These are phyloP conservation scores for Kazachstania psychrophila DNA, from an alignment of 805 yeast genomes.

Conservation along the genomic window DNA sequence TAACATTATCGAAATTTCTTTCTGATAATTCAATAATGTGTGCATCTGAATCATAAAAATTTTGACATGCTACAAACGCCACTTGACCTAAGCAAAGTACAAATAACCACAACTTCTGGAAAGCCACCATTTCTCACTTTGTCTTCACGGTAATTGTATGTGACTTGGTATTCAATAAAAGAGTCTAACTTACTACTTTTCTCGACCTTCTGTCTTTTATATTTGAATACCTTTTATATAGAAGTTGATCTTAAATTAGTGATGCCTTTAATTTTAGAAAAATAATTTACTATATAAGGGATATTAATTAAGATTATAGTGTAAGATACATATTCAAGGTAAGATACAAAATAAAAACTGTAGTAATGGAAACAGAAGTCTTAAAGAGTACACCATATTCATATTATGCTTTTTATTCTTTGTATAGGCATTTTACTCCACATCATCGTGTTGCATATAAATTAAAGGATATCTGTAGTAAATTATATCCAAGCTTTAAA, in stretches of 20 bases:
- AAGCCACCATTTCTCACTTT: not conserved
- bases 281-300: no score
- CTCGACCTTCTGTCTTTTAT: no score
- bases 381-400: slow-evolving; percentile 22
- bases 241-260: no score
- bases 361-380: not conserved
- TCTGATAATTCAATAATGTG: slow-evolving; percentile 49
- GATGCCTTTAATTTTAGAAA: no score
- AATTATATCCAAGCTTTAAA: slow-evolving; percentile 11
- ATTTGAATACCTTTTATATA: no score
- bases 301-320: no score
- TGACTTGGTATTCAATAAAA: not conserved
- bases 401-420: slow-evolving; percentile 27
- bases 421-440: slow-evolving; percentile 15
- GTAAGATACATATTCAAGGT: no score
- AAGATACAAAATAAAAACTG: no score
- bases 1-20: slow-evolving; percentile 53
- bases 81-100: not conserved
- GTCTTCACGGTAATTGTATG: no score
- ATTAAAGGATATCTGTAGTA: slow-evolving; percentile 10
- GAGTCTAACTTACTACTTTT: no score
- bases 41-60: slow-evolving; percentile 25
- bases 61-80: slow-evolving; percentile 12
- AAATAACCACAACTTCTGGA: not conserved
- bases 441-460: not conserved